Base-by-base conservation (phyloP, 306 rosid species). In the Begonia fuchsioides region DNA sequence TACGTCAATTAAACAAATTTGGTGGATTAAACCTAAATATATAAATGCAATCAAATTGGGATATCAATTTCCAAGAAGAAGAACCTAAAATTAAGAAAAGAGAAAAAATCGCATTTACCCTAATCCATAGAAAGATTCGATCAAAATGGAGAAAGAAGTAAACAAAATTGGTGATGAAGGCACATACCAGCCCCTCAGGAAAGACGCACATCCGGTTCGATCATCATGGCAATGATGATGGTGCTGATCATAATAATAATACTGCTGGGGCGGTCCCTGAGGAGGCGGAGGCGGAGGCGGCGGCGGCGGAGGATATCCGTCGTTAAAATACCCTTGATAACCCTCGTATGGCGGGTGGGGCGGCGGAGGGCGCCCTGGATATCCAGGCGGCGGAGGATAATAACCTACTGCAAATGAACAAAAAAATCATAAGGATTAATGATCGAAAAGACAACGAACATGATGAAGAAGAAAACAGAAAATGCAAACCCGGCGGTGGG, bases 311-410 rank as follows among this genome's bases (percentile, higher is more conserved):
- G 83, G 78, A 52, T 79, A 75, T 3, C 79, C 81, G 10, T 63
- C 68, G 9, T 53, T 72, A 65, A 81, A 85, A 69, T 85, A 85
- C 13, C 82, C 84, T 43, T 85, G 95, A 49, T 85, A 85, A 12
- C 82, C 80, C 15, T 78, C 74, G 45, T 41, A 41, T 1, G 45
- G 45, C 6, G 45, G 45, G 14, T n/a, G 45, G 12, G 14, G 2
- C 14, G 14, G 45, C 12, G 1, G 45, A 41, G 45, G 45, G 14
- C 1, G 14, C 14, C 45, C 45, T 0, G 55, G 45, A 41, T 41
- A 41, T 2, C 45, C 45, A 0, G 55, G 78, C 1, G 68, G 78
- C 1, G 71, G 69, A 0, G 80, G 86, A 16, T 61, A 67, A 41
- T 10, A 41, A 41, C 12, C 14, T 41, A 11, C 6, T 10, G 12